Evolutionary conservation across 306 rosid species (phyloP).

Genomic region (Hippophae rhamnoides): DNA sequence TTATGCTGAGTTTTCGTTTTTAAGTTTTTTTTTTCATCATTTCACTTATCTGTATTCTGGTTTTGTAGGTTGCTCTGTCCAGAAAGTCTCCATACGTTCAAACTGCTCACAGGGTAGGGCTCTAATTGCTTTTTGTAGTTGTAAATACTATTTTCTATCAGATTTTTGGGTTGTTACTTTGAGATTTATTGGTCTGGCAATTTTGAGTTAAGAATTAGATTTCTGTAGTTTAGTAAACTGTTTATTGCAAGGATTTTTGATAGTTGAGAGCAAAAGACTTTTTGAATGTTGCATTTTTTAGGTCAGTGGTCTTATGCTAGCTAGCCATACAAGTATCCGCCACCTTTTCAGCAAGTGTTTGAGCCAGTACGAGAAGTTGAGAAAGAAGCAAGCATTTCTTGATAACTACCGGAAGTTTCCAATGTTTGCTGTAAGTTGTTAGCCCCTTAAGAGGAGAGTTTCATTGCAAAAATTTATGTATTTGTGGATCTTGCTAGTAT

Average conservation of each 20-base stretch:
- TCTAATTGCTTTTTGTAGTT: constrained; percentile 1
- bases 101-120: constrained; percentile 82
- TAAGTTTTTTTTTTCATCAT: too few relatives aligned
- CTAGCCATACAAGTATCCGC: constrained; percentile 95
- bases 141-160: too few relatives aligned
- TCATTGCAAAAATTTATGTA: constrained; percentile 6
- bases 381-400: constrained; percentile 98
- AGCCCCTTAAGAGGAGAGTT: constrained; percentile 3
- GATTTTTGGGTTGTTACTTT: too few relatives aligned
- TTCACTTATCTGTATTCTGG: background rate
- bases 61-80: constrained; percentile 79
- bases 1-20: too few relatives aligned
- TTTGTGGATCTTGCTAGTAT: constrained; percentile 5
- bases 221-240: background rate
- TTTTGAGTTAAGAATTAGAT: too few relatives aligned
- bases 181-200: background rate
- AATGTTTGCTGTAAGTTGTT: constrained; percentile 87
- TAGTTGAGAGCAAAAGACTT: background rate
- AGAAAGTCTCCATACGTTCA: constrained; percentile 96
- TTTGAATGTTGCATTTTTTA: constrained; percentile 27
- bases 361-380: constrained; percentile 87
- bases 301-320: constrained; percentile 99
- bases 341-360: constrained; percentile 95
- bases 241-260: constrained; percentile 2
- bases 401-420: constrained; percentile 97